Conservation (phyloP, 2,329 filamentous ascomycete genomes). For the Xylariaceae sp. region DNA sequence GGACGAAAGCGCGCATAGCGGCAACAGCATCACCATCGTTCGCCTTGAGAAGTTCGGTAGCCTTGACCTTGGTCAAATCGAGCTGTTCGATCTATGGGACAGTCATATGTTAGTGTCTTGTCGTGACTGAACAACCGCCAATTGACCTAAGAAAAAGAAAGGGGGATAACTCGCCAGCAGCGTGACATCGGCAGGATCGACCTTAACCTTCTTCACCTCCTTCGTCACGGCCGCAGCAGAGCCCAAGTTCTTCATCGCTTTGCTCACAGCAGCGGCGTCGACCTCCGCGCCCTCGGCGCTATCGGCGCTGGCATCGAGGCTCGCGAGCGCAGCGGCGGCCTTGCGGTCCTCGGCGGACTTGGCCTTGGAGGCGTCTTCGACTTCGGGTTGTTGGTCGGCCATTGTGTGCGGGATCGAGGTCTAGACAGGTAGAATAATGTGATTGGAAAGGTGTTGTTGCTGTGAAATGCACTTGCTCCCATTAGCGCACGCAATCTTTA, state of each 20-base stretch:
- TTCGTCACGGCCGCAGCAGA: constrained; percentile 36
- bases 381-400: constrained; percentile 59
- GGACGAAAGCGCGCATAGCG: constrained; percentile 57
- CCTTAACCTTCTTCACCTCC: constrained; percentile 60
- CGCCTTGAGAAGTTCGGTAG: constrained; percentile 66
- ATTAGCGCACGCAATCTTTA: too few relatives aligned
- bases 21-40: constrained; percentile 65
- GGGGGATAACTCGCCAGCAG: constrained; percentile 52
- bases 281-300: constrained; percentile 46
- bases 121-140: too few relatives aligned
- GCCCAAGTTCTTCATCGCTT: constrained; percentile 63
- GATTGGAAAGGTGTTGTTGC: not conserved
- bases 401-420: constrained; percentile 35
- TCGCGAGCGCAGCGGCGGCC: constrained; percentile 66
- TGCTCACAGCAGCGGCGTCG: constrained; percentile 64
- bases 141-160: too few relatives aligned
- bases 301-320: constrained; percentile 50
- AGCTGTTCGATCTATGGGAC: constrained; percentile 58
- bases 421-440: not conserved
- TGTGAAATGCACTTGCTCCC: too few relatives aligned
- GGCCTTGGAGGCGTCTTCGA: constrained; percentile 48
- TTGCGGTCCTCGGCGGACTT: constrained; percentile 73
- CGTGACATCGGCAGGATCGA: constrained; percentile 65
- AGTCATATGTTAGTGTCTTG: not conserved
- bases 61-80: constrained; percentile 65